phyloP scores from a whole-genome alignment of 768 basidiomycete species.

The Calvatia gigantea region DNA sequence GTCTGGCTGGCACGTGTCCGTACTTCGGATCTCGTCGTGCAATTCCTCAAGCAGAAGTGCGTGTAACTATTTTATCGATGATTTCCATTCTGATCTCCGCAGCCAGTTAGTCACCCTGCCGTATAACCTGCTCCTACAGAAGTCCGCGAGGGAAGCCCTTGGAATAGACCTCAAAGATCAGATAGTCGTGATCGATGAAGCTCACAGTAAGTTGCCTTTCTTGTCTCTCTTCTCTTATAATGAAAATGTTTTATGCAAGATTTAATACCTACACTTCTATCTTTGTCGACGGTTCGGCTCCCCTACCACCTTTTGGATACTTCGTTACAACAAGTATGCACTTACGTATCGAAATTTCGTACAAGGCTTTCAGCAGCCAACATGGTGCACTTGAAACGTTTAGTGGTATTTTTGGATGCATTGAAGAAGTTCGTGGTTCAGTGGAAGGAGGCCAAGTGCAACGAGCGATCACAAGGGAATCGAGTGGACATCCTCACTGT shows the following conservation, averaged over 20 bases:
- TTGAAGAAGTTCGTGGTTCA: slow-evolving; percentile 55
- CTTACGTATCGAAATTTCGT: slow-evolving; percentile 76
- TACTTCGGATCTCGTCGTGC: slow-evolving; percentile 91
- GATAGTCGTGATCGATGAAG: slow-evolving; percentile 91
- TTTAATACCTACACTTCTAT: slow-evolving; percentile 84
- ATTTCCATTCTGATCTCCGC: background rate
- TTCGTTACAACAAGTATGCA: slow-evolving; percentile 71
- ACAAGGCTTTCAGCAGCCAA: slow-evolving; percentile 72
- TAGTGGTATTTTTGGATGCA: slow-evolving; percentile 69
- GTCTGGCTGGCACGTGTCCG: slow-evolving; percentile 70
- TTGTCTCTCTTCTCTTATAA: background rate
- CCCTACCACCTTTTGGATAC: slow-evolving; percentile 50
- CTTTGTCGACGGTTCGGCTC: slow-evolving; percentile 73
- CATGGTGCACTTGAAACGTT: slow-evolving; percentile 74
- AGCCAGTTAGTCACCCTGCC: slow-evolving; percentile 84
- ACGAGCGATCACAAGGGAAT: slow-evolving; percentile 16
- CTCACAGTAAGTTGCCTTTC: slow-evolving; percentile 69
- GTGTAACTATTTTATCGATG: slow-evolving; percentile 14
- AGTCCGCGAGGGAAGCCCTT: slow-evolving; percentile 78
- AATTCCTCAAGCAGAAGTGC: slow-evolving; percentile 86
- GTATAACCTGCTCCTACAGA: slow-evolving; percentile 88
- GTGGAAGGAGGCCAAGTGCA: slow-evolving; percentile 41
- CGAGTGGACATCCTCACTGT: slow-evolving; percentile 63
- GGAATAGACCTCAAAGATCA: slow-evolving; percentile 84
- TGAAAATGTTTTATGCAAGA: slow-evolving; percentile 41